Base-by-base conservation (phyloP, 768 basidiomycete genomes). In the Lactarius trivialis region DNA sequence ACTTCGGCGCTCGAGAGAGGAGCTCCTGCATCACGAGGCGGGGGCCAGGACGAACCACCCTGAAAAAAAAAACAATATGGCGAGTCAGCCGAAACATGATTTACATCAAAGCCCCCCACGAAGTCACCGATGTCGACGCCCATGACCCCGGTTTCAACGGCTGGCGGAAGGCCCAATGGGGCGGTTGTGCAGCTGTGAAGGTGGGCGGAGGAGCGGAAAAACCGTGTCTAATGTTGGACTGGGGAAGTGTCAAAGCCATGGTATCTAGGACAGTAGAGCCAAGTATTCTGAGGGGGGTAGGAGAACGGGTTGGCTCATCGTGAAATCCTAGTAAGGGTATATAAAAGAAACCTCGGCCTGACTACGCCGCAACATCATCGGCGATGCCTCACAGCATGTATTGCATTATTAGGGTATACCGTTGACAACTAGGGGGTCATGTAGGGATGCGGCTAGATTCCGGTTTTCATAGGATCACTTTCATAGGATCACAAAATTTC, bases 111-210 rank as follows among this genome's bases (percentile, higher is more conserved):
- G 17, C 17, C 7, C 21, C 34, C n/a, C n/a, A n/a, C n/a, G 3
- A 56, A 55, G n/a, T 32, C n/a, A 54, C 61, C 51, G 52, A 54
- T 37, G 43, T 48, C 24, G 17, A 7, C n/a, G 48, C 30, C 58
- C 58, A 56, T 9, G 54, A 43, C 39, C 55, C 55, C 12, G 48
- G 30, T 21, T 49, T 26, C 19, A 59, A 39, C 24, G 62, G 1
- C 26, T 55, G 45, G 33, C 45, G 53, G 15, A 55, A 43, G 24
- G 7, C 48, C 62, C 57, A 59, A 56, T 50, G 36, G 8, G 54
- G 58, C 11, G 30, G 19, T 24, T 55, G 37, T 32, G 9, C 37
- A 36, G 9, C 14, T 28, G 54, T 26, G n/a, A 17, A 30, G 21
- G n/a, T 54, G n/a, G 39, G 21, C 7, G 34, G 34, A 48, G 52